These are phyloP conservation scores for Backusella liffmaniae DNA, from an alignment of 192 early-diverging fungal genomes.

Conservation along the genomic window DNA sequence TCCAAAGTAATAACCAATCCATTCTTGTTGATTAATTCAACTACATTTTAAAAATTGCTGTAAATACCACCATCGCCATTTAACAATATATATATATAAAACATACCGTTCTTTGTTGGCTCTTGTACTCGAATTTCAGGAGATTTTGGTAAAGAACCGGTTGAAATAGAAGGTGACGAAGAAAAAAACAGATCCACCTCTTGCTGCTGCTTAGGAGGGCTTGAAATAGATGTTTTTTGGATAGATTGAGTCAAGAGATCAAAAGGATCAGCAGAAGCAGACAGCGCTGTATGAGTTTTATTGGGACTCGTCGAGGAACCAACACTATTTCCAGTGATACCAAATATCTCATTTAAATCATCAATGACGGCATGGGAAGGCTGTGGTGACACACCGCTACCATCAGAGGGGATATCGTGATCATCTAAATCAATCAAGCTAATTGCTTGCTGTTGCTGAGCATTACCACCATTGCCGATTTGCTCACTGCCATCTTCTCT, in stretches of 20 bases:
- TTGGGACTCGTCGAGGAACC: background rate
- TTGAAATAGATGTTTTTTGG: background rate
- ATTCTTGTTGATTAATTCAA: constrained; percentile 38
- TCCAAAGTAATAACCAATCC: constrained; percentile 43
- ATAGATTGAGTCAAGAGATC: background rate
- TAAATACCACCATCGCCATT: background rate
- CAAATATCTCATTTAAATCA: constrained; percentile 24
- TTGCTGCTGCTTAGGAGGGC: background rate
- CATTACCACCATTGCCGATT: background rate
- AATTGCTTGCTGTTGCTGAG: constrained; percentile 24
- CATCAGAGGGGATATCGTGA: constrained; percentile 12
- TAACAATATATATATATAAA: background rate
- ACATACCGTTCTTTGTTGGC: background rate
- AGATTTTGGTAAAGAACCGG: background rate
- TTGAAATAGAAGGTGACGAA: background rate
- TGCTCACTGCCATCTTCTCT: background rate
- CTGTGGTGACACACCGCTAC: background rate
- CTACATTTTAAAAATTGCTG: background rate
- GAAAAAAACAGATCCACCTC: background rate
- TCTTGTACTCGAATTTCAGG: background rate
- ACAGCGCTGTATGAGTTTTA: background rate
- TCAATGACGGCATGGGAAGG: background rate
- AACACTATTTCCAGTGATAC: background rate
- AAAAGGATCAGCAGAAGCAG: background rate
- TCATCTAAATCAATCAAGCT: constrained; percentile 47